Percentiles rank a stretch among this genome's conserved stretches.
phyloP scores from a whole-genome alignment of 768 basidiomycete genomes.

The Boletus pseudopeckii region DNA sequence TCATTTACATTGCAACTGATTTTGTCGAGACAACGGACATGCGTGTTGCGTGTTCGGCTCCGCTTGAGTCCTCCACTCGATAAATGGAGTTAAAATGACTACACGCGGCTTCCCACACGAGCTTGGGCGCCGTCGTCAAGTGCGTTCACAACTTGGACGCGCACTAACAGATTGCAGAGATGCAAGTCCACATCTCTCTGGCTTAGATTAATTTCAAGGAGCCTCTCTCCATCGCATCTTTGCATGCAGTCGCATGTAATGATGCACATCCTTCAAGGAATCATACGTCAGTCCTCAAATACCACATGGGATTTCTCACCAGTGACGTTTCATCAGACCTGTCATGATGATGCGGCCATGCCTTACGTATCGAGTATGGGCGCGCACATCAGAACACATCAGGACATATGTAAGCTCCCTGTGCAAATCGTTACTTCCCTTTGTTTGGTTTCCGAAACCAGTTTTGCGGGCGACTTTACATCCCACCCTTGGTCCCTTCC shows the following conservation, averaged over 20 bases:
- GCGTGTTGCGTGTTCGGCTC: neutral
- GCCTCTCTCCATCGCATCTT: neutral
- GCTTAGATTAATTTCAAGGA: neutral
- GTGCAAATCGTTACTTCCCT: neutral
- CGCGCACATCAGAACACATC: neutral
- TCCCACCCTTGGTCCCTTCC: constrained; percentile 1
- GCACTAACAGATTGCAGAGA: neutral
- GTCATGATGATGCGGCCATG: neutral
- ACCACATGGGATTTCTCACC: neutral
- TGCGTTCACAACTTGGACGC: neutral
- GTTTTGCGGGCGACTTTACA: neutral
- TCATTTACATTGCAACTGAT: too few species aligned
- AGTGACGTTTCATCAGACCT: neutral
- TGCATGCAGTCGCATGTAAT: neutral
- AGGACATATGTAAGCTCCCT: neutral
- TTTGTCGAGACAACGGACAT: neutral
- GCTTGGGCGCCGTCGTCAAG: too few species aligned
- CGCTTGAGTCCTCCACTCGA: neutral
- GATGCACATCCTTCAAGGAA: neutral
- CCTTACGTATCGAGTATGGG: too few species aligned
- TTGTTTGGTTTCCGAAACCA: neutral
- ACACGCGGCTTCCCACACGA: neutral
- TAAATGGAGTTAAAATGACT: neutral
- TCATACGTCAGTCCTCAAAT: neutral
- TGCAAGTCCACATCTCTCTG: neutral